These are phyloP conservation scores for Rosa multiflora DNA, from an alignment of 306 rosid species.

Conservation along the genomic window DNA sequence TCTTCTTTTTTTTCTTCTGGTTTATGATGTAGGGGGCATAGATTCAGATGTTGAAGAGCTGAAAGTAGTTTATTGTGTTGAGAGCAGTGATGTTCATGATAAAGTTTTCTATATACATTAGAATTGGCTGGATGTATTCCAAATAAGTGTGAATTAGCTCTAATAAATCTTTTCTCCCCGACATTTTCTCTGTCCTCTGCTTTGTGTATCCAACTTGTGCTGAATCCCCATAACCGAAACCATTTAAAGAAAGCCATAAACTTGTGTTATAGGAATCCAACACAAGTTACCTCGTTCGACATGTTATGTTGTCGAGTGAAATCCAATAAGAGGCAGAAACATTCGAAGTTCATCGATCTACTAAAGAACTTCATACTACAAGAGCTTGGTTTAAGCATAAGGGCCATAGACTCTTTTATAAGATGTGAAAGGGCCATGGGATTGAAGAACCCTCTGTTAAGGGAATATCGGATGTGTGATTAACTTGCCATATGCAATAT, in stretches of 20 bases:
- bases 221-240: not conserved
- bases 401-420: not conserved
- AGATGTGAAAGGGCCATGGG: not conserved
- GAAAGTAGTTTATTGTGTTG: conserved; percentile 32
- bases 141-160: conserved; percentile 20
- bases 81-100: conserved; percentile 16
- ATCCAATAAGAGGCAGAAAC: not conserved
- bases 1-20: not conserved
- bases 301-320: not conserved
- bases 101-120: not conserved
- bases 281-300: not conserved
- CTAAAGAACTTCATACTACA: not conserved
- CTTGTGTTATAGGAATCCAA: not conserved
- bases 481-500: not conserved
- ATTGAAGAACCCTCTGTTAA: not conserved
- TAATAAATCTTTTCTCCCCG: not conserved
- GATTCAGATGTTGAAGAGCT: conserved; percentile 11
- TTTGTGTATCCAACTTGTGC: not conserved
- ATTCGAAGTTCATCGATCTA: not conserved
- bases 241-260: not conserved
- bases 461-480: not conserved
- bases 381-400: not conserved
- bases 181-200: not conserved
- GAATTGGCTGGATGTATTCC: conserved; percentile 10
- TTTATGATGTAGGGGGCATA: conserved; percentile 34